Base-by-base conservation (phyloP, 1,284 basidiomycete species). In the Tilletia horrida region DNA sequence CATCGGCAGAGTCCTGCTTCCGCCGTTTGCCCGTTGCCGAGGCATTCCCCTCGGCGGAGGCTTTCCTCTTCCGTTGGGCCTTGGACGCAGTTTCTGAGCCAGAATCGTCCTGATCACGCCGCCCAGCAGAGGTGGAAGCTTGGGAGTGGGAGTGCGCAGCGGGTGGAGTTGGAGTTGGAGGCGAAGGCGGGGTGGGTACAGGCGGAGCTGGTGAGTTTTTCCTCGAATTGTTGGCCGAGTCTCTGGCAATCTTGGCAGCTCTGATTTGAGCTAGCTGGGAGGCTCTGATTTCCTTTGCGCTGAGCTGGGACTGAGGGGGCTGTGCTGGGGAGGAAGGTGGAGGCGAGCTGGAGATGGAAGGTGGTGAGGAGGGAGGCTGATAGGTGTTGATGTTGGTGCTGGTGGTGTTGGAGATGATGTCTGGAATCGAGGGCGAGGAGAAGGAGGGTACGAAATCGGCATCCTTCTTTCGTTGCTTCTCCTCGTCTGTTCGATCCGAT, bases 221-320 rank as follows among this genome's bases (percentile, higher is more conserved):
- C 6, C 35, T 4, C 35, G 35, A 40, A 11, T 40, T 40, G 35
- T 40, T 40, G 6, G 35, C 35, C 4, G 35, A 40, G 35, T 40
- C 35, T 40, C 35, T 40, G 16, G 27, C 55, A 25, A 31, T 59
- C 55, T 59, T 59, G 16, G 55, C 55, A 11, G 55, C 55, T 18
- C 55, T 25, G 55, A 59, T 59, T 18, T 59, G 55, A 18, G 55
- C 55, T 8, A 59, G 55, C n/a, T 59, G 55, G 18, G 55, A 59
- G 31, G 55, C 55, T 25, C 55, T 25, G 18, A 35, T 21, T 27
- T 59, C 55, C n/a, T 59, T 59, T 13, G 55, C 55, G 31, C 29
- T 59, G 27, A 11, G 27, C 31, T 59, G 55, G 16, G 55, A n/a
- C 16, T 48, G 45, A 18, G 45, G 45, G 16, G 45, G 45, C 45